A percentile compares a stretch with the other conserved stretches of the same genome.
These are phyloP conservation scores for Vitis labrusca DNA, from an alignment of 164 flowering plant species.

Conservation along the genomic window DNA sequence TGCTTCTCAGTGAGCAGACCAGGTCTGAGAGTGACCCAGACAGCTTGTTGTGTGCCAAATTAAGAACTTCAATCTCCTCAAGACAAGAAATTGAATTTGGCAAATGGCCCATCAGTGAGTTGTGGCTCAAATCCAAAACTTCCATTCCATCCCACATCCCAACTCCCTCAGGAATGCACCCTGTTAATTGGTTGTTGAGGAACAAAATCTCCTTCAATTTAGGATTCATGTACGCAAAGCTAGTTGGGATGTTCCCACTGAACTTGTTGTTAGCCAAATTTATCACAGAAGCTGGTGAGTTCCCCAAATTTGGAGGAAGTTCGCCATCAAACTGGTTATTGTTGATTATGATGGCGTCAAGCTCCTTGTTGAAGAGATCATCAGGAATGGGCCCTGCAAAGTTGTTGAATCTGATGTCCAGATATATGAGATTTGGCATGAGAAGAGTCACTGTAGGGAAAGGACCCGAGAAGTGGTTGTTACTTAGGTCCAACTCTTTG, in stretches of 20 bases:
- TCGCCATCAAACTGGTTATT: conserved; percentile 71
- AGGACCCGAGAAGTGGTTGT: conserved; percentile 75
- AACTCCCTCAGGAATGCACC: conserved; percentile 86
- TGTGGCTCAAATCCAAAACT: conserved; percentile 81
- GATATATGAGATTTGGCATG: conserved; percentile 66
- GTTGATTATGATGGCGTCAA: conserved; percentile 83
- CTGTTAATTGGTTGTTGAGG: conserved; percentile 76
- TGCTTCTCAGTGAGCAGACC: conserved; percentile 61
- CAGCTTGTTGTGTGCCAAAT: conserved; percentile 71
- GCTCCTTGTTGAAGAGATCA: conserved; percentile 57
- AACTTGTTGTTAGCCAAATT: conserved; percentile 84
- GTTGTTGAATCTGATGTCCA: conserved; percentile 81
- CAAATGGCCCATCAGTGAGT: conserved; percentile 74
- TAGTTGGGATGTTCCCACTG: conserved; percentile 63
- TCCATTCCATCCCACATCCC: conserved; percentile 67
- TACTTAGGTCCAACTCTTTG: conserved; percentile 83
- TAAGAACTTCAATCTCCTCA: conserved; percentile 63
- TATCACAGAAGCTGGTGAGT: conserved; percentile 86
- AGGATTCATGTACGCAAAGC: conserved; percentile 66
- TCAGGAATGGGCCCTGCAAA: conserved; percentile 76
- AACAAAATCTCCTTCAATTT: conserved; percentile 73
- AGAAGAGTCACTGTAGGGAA: conserved; percentile 54
- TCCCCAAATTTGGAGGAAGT: conserved; percentile 69
- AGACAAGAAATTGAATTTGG: conserved; percentile 83
- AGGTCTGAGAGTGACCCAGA: conserved; percentile 72